Conservation (phyloP, 176 grass and related monocot species). For the Elymus sibiricus region DNA sequence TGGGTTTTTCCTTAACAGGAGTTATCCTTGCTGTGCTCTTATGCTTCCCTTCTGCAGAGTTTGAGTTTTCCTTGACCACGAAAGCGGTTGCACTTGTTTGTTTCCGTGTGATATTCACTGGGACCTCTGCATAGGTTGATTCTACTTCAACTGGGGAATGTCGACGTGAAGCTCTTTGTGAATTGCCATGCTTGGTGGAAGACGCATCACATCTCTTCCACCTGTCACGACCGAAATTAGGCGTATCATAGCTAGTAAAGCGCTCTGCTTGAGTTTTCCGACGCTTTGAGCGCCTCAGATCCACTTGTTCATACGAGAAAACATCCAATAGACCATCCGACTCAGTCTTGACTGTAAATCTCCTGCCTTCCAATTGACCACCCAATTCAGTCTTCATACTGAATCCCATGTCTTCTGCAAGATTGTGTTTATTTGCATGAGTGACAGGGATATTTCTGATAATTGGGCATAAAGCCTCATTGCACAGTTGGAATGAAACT, state of each 20-base stretch:
- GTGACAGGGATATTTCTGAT: conserved; percentile 43
- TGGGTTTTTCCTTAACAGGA: conserved; percentile 17
- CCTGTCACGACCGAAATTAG: conserved; percentile 49
- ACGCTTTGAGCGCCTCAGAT: conserved; percentile 86
- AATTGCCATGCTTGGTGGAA: neutral
- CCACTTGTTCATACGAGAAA: conserved; percentile 48
- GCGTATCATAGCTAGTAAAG: conserved; percentile 57
- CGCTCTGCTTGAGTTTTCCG: conserved; percentile 46
- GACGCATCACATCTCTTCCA: conserved; percentile 20
- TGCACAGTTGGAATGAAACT: conserved; percentile 35
- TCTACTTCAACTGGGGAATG: conserved; percentile 9
- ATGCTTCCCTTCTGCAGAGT: neutral
- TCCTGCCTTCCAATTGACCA: conserved; percentile 19
- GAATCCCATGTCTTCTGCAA: neutral
- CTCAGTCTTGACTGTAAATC: conserved; percentile 8
- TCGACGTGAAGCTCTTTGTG: neutral
- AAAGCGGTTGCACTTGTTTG: conserved; percentile 17
- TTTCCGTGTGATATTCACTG: conserved; percentile 3
- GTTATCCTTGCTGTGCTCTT: conserved; percentile 17
- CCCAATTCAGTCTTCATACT: conserved; percentile 24
- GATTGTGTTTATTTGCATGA: conserved; percentile 8
- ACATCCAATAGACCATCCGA: conserved; percentile 34
- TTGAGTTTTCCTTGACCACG: conserved; percentile 5
- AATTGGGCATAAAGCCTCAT: conserved; percentile 37
- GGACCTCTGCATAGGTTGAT: conserved; percentile 16